Evolutionary conservation across 352 stramenopile genomes (phyloP), one percentile per base, ranked within the genome.

Genomic region (Pilasporangium apinafurcum): DNA sequence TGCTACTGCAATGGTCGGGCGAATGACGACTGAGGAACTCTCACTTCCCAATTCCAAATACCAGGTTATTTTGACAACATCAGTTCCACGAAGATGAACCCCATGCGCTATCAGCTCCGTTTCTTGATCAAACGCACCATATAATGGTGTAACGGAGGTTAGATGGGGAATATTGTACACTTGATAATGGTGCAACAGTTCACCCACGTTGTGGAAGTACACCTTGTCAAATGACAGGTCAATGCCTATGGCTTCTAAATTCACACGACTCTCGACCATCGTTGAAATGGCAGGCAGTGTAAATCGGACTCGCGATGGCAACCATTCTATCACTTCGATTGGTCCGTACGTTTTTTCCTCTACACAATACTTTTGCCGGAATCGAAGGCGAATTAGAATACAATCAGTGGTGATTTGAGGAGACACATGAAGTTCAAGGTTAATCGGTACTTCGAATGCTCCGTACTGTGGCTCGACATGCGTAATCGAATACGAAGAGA

Each of bases 111-210:
- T 38, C 8, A 86, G 30, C 13, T 52, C 57, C 4, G 76, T 86
- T 17, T 80, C 49, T n/a, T 64, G 61, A 24, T 83, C 57, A 3
- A 57, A 60, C 0, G 61, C 35, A 0, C 72, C 76, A 32, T 68
- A 84, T 2, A 86, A 37, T 6, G 76, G 76, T 3, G 22, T 49
- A 8, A 69, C 64, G 0, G 45, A 76, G n/a, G 57, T 65, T 5
- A 88, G 28, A 9, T 70, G 52, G 2, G 76, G 73, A 16, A 88
- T 68, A 26, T 72, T 83, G 51, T 86, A 86, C 4, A 83, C 60
- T 3, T 40, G 48, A 25, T 81, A 86, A 17, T 72, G 63, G 8
- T 65, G 31, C 24, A 77, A 46, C 3, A 88, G 44, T 21, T 83
- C 56, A 2, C 76, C 70, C 8, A 71, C 47, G 1, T 47, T 38